phyloP scores from a whole-genome alignment of 2,329 filamentous ascomycete genomes.

The Penicillium occitanis region DNA sequence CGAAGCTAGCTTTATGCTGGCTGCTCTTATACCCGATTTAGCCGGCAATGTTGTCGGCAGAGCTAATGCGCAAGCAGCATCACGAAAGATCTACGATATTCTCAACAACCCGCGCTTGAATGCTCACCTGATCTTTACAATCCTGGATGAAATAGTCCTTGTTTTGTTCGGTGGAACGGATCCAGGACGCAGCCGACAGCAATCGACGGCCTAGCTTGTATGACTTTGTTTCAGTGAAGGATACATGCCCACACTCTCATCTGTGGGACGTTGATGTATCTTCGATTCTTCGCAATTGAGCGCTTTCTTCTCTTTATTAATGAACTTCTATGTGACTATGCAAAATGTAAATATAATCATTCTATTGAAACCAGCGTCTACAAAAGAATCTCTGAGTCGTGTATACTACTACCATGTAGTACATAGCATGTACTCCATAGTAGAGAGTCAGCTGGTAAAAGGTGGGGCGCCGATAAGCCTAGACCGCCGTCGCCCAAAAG shows the following conservation, averaged over 20 bases:
- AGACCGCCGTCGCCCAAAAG: slow-evolving; percentile 1
- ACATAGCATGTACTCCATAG: not conserved
- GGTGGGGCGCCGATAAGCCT: slow-evolving; percentile 10
- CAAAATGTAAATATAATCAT: not conserved
- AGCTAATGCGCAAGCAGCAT: slow-evolving; percentile 86
- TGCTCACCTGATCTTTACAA: slow-evolving; percentile 67
- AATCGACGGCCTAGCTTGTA: not conserved
- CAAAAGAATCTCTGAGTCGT: not conserved
- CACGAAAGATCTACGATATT: slow-evolving; percentile 82
- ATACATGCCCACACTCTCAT: not conserved
- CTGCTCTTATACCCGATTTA: slow-evolving; percentile 84
- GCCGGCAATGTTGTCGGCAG: slow-evolving; percentile 91
- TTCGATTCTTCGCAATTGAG: not conserved
- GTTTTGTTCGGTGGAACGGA: slow-evolving; percentile 57
- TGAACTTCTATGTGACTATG: not conserved
- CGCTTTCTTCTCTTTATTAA: not conserved
- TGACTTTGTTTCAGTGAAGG: not conserved
- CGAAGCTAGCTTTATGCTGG: slow-evolving; percentile 85
- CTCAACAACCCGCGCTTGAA: slow-evolving; percentile 90
- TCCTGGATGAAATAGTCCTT: slow-evolving; percentile 68
- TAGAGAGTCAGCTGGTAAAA: not conserved
- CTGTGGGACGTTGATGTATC: not conserved
- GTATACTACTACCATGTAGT: not conserved
- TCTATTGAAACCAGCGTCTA: not conserved
- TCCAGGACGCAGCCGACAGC: slow-evolving; percentile 14